Conservation (phyloP, 768 basidiomycete species). For the Lactifluus pinguis region DNA sequence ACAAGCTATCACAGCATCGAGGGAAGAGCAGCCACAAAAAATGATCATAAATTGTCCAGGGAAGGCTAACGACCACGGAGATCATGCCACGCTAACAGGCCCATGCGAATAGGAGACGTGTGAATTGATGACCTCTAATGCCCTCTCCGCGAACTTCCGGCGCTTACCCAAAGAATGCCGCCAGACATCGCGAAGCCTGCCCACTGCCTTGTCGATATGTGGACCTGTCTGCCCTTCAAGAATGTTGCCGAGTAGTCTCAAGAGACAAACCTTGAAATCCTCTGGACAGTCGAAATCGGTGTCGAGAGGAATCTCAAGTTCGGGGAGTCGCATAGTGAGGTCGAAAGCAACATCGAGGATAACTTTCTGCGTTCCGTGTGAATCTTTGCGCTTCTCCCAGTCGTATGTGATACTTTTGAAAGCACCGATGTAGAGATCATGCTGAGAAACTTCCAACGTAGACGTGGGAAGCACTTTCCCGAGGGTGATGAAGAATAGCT, state of each 20-base stretch:
- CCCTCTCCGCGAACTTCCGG: not conserved
- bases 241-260: not conserved
- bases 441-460: not conserved
- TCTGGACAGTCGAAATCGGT: not conserved
- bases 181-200: not conserved
- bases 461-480: not conserved
- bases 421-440: not conserved
- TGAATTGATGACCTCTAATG: not conserved
- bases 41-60: no score
- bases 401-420: constrained; percentile 5
- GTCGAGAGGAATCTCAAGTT: not conserved
- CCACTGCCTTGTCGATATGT: not conserved
- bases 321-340: constrained; percentile 16
- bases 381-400: not conserved
- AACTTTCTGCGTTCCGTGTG: constrained; percentile 15
- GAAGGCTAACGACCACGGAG: no score
- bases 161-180: not conserved
- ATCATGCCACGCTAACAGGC: no score
- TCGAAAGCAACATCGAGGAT: constrained; percentile 23
- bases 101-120: no score
- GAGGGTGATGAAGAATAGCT: constrained; percentile 2
- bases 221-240: not conserved
- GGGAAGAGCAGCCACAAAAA: no score
- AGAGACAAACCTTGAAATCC: not conserved
- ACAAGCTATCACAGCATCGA: no score